These are phyloP conservation scores for Heimioporus sp. DNA, from an alignment of 768 basidiomycete genomes.

Conservation along the genomic window DNA sequence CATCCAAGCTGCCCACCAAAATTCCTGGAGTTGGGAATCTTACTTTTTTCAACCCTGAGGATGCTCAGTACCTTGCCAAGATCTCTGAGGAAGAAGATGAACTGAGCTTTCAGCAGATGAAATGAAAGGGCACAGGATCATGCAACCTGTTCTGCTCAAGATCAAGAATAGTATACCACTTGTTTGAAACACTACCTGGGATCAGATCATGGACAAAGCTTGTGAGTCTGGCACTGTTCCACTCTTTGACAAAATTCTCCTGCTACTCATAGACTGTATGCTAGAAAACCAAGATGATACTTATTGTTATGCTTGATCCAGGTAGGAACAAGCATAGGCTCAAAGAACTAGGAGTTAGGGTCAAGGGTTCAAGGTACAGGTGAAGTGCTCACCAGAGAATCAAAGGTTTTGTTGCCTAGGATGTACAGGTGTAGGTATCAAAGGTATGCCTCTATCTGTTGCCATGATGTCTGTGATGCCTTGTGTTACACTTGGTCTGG, in stretches of 20 bases:
- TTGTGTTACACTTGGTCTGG: no score
- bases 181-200: constrained; percentile 93
- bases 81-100: constrained; percentile 96
- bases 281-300: constrained; percentile 99
- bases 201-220: constrained; percentile 99
- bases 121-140: constrained; percentile 99
- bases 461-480: no score
- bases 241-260: constrained; percentile 97
- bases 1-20: constrained; percentile 92
- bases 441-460: no score
- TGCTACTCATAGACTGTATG: constrained; percentile 95
- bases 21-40: constrained; percentile 97
- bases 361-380: no score
- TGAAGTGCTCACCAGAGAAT: no score
- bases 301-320: no score
- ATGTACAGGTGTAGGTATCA: no score
- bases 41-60: constrained; percentile 98
- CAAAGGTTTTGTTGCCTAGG: no score
- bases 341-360: no score
- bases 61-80: constrained; percentile 97
- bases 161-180: constrained; percentile 99
- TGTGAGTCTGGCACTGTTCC: constrained; percentile 98
- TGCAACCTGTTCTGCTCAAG: constrained; percentile 94
- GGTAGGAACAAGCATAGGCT: no score
- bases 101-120: constrained; percentile 91